Evolutionary conservation across 257 asterid genomes (phyloP), one percentile per base, ranked within the genome.

Genomic region (Solanum pimpinellifolium): DNA sequence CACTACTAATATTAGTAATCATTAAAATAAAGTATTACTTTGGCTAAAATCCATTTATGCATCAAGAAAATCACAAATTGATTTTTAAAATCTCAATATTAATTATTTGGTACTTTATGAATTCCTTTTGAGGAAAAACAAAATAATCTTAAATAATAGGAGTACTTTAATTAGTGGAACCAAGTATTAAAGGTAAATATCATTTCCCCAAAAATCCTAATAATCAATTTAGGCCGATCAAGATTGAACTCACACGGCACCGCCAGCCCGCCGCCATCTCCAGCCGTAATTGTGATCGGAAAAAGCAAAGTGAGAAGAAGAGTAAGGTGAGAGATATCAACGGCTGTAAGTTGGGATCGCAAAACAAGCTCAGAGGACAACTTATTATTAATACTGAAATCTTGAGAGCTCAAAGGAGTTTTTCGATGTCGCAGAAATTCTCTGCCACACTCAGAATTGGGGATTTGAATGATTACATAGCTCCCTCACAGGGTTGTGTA

Each of bases 401-500:
- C 27, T 16, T 70, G 47, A 1, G n/a, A 56, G 11, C 62, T 56
- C 62, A 56, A 56, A 52, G 62, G 12, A 70, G 42, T 70, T 70
- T 70, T 70, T 70, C 77, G 84, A 97, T 97, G 99, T 93, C 99
- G 82, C 94, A 93, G 82, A 97, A 93, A 85, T 97, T 96, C 88
- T 97, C 99, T 27, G 99, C 99, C 18, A 93, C 99, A 85, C 92
- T 97, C 72, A 91, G 99, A 88, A 91, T 95, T 49, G 99, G 99
- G 76, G 99, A 97, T 91, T 89, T 96, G 94, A 97, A 97, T 89
- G 99, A 97, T 91, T 97, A 88, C 92, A 96, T 96, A 93, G 97
- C 99, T 74, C 99, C 99, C 4, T 94, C 99, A 1, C 99, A 97
- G 87, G 99, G 99, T 18, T 97, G 99, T 69, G 98, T 97, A 77